Conservation (phyloP, 2,329 filamentous ascomycete genomes). For the Colletotrichum sp. region DNA sequence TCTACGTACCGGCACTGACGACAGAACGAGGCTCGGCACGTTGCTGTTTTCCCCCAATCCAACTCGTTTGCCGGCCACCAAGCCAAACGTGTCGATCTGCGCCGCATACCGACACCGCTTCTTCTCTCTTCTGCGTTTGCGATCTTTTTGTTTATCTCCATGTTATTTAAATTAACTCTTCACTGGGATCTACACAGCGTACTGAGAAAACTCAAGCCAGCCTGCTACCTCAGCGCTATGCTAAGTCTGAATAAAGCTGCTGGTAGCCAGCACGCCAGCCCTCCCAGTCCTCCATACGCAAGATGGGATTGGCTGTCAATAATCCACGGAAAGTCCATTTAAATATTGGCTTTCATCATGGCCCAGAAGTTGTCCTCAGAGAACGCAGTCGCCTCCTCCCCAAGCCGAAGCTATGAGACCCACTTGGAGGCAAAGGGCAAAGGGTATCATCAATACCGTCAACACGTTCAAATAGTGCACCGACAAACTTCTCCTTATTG, state of each 20-base stretch:
- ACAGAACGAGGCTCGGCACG: not conserved
- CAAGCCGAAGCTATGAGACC: not conserved
- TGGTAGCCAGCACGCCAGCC: not conserved
- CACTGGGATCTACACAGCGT: not conserved
- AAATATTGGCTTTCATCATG: no score
- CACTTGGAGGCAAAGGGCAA: not conserved
- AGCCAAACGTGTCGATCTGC: not conserved
- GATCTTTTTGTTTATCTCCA: not conserved
- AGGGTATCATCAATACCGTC: not conserved
- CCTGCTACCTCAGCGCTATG: not conserved
- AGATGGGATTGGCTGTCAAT: not conserved
- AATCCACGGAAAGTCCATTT: no score
- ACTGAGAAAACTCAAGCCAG: not conserved
- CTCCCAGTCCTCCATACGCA: not conserved
- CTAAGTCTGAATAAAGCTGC: not conserved
- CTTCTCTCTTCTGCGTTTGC: not conserved
- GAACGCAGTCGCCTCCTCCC: not conserved
- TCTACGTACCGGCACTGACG: not conserved
- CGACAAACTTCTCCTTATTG: not conserved
- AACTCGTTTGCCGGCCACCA: not conserved
- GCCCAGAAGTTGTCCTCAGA: no score
- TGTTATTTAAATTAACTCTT: no score
- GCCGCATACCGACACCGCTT: not conserved
- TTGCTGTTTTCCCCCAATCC: not conserved
- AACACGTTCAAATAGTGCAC: accelerated